A percentile compares a stretch with the other conserved stretches of the same genome.
phyloP scores from a whole-genome alignment of 129 eudicot genomes.

The Heracleum sosnowskyi region DNA sequence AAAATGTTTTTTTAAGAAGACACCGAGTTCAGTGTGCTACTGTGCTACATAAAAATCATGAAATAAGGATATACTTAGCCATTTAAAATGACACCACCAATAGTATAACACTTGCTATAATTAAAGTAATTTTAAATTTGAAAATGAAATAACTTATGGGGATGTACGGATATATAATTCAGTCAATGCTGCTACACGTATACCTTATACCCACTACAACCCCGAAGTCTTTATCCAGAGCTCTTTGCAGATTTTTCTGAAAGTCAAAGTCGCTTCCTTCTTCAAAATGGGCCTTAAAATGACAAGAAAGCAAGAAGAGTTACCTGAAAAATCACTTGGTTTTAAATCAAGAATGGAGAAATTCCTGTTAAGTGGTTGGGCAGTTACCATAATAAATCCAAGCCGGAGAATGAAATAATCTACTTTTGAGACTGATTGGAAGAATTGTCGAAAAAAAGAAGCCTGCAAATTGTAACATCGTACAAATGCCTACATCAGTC shows the following conservation, averaged over 20 bases:
- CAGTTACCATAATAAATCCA: conserved; percentile 55
- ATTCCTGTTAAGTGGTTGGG: background rate
- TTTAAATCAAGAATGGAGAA: background rate
- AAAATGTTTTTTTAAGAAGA: background rate
- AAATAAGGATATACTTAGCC: background rate
- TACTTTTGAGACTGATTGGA: conserved; percentile 37
- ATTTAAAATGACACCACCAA: background rate
- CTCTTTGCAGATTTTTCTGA: conserved; percentile 41
- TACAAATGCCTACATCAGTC: background rate
- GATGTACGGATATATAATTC: background rate
- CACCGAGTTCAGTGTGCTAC: background rate
- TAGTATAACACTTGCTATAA: background rate
- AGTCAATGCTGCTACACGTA: conserved; percentile 5
- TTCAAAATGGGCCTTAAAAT: conserved; percentile 41
- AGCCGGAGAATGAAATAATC: conserved; percentile 58
- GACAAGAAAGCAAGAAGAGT: background rate
- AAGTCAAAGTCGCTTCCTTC: conserved; percentile 46
- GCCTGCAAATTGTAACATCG: conserved; percentile 26
- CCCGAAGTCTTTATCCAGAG: conserved; percentile 46
- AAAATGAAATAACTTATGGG: background rate
- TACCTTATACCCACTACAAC: conserved; percentile 57
- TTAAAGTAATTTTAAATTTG: too few species aligned
- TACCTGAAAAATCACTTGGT: background rate
- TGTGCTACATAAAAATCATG: background rate
- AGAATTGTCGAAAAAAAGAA: conserved; percentile 46